These are phyloP conservation scores for Coniferiporia weirii DNA, from an alignment of 1,284 basidiomycete genomes.

Conservation along the genomic window DNA sequence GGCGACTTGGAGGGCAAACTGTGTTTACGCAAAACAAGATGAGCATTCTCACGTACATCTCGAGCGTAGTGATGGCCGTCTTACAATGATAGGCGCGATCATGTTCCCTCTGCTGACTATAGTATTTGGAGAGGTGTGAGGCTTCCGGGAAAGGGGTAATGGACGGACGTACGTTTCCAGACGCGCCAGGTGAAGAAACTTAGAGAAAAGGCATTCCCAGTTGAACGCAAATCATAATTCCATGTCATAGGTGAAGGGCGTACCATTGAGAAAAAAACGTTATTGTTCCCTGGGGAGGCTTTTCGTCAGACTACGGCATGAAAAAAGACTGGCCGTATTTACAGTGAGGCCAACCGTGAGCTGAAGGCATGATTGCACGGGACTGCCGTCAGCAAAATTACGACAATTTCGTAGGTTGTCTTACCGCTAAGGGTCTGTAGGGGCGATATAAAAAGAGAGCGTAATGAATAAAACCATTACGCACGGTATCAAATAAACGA, in stretches of 20 bases:
- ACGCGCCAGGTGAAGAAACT: slow-evolving; percentile 17
- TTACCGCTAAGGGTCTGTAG: slow-evolving; percentile 8
- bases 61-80: background rate
- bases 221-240: background rate
- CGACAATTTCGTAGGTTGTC: background rate
- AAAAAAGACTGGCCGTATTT: background rate
- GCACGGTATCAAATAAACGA: slow-evolving; percentile 9
- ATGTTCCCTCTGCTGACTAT: slow-evolving; percentile 11
- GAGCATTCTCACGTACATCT: background rate
- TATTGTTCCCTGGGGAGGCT: slow-evolving; percentile 8
- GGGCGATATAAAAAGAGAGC: background rate
- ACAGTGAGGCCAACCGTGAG: slow-evolving; percentile 16
- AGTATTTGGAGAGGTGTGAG: background rate
- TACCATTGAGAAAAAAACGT: slow-evolving; percentile 17
- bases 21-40: background rate
- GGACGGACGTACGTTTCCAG: slow-evolving; percentile 13
- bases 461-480: background rate
- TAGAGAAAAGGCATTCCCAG: background rate
- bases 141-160: background rate
- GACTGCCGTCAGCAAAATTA: background rate
- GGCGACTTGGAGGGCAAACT: slow-evolving; percentile 9
- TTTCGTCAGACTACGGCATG: background rate
- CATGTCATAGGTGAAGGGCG: background rate
- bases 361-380: background rate
- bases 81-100: slow-evolving; percentile 11